Evolutionary conservation across 1,284 basidiomycete genomes (phyloP).

Genomic region (Pseudozyma pruni): DNA sequence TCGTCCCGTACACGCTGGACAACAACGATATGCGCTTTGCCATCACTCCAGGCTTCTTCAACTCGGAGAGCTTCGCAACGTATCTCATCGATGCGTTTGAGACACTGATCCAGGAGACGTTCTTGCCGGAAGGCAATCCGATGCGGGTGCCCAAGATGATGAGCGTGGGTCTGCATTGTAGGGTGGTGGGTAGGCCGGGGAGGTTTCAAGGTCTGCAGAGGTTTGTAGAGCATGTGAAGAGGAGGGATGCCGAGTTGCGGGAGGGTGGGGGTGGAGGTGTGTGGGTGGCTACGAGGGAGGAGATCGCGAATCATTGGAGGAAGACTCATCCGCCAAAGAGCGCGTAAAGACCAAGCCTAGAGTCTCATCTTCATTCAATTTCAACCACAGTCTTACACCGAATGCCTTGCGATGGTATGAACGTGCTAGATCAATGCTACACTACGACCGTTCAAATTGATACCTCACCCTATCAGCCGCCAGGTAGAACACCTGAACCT

Average conservation of each 20-base stretch:
- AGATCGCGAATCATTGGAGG: slow-evolving; percentile 69
- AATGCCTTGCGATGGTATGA: too few species aligned
- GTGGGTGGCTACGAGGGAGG: slow-evolving; percentile 69
- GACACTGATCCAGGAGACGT: slow-evolving; percentile 66
- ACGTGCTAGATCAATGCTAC: not conserved
- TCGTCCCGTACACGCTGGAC: slow-evolving; percentile 69
- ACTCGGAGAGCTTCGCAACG: slow-evolving; percentile 66
- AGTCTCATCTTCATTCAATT: not conserved
- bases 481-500: slow-evolving; percentile 53
- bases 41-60: slow-evolving; percentile 67
- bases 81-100: slow-evolving; percentile 69
- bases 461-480: slow-evolving; percentile 61
- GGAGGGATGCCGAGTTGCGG: slow-evolving; percentile 50
- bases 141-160: slow-evolving; percentile 69
- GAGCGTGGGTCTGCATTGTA: slow-evolving; percentile 69
- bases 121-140: slow-evolving; percentile 32
- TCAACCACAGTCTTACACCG: too few species aligned
- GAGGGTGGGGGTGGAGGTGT: slow-evolving; percentile 59
- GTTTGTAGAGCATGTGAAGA: slow-evolving; percentile 68
- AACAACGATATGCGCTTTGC: slow-evolving; percentile 69
- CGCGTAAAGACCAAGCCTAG: too few species aligned
- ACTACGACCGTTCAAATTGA: slow-evolving; percentile 37
- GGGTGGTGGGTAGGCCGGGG: slow-evolving; percentile 69
- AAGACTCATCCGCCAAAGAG: slow-evolving; percentile 56
- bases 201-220: slow-evolving; percentile 67